Evolutionary conservation across 2,329 filamentous ascomycete genomes (phyloP), one percentile per base, ranked within the genome.

Genomic region (Talaromyces sp.): DNA sequence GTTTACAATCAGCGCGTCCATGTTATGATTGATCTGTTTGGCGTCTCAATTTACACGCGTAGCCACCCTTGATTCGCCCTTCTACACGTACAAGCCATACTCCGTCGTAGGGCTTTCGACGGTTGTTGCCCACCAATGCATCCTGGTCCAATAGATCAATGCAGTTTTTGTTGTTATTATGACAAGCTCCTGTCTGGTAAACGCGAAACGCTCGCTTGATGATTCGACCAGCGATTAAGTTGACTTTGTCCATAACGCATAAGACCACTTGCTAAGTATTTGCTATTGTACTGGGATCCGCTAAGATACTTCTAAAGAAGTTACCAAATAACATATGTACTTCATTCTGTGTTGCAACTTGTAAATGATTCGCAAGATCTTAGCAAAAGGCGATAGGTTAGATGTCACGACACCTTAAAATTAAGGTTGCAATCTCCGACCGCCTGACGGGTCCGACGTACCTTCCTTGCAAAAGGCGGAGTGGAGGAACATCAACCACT

Each of bases 191-290:
- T 51, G 47, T 49, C 61, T 69, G 66, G 65, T 65, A 61, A 58
- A 70, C 68, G 61, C 68, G 67, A 67, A 45, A 45, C 63, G 60
- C 38, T 60, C 38, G 29, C 40, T 45, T 29, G 62, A 64, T 66
- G 65, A 69, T 69, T 69, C 54, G 64, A 63, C 51, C 51, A 49
- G 49, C 61, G 61, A 31, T 54, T 62, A 61, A 59, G 56, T 59
- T 45, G 22, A 11, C n/a, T 10, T 31, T 43, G 11, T 40, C 19
- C 4, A 27, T 19, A 22, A 36, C 11, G 5, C 29, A 15, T 56
- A 36, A 22, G n/a, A 59, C 5, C 56, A 22, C 6, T 19, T 25
- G 7, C n/a, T 27, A 19, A 17, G 11, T 27, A 54, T 36, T 31
- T 19, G 8, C 51, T 6, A 47, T 25, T 47, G 45, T 5, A n/a